Conservation (phyloP, 257 asterid genomes). For the Plantago elongata region DNA sequence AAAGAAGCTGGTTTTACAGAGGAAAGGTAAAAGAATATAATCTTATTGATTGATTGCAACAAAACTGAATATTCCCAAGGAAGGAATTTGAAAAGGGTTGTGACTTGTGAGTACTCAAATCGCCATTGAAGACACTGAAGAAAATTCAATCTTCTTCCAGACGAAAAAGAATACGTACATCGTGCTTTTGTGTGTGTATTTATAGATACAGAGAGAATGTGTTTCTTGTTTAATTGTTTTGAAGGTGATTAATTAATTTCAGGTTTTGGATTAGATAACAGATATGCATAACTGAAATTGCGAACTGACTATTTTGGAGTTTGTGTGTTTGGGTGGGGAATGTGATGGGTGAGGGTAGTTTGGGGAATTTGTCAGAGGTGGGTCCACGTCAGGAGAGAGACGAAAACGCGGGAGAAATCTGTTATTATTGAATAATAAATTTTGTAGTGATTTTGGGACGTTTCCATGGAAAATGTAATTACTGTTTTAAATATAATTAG, state of each 20-base stretch:
- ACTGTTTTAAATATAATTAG: no score
- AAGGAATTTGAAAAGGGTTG: constrained; percentile 12
- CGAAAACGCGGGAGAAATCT: constrained; percentile 31
- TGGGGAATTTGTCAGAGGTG: constrained; percentile 16
- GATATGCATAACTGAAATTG: neutral
- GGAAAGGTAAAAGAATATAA: no score
- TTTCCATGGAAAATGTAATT: no score
- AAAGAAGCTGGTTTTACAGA: constrained; percentile 17
- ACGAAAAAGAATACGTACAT: neutral
- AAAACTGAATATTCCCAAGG: neutral
- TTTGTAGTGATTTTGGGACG: constrained; percentile 4
- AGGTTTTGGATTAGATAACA: neutral
- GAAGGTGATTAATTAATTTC: neutral
- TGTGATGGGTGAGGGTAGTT: constrained; percentile 13
- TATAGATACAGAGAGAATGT: neutral
- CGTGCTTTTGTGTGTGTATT: neutral
- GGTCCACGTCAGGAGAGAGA: constrained; percentile 16
- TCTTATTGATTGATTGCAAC: no score
- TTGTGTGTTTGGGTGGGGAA: neutral
- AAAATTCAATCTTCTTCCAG: neutral
- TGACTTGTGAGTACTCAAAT: constrained; percentile 18
- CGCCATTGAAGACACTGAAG: constrained; percentile 20
- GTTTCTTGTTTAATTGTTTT: neutral
- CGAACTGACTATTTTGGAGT: neutral
- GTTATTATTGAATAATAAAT: neutral